phyloP scores from a whole-genome alignment of 768 basidiomycete genomes.

The Sarcodon sp. region DNA sequence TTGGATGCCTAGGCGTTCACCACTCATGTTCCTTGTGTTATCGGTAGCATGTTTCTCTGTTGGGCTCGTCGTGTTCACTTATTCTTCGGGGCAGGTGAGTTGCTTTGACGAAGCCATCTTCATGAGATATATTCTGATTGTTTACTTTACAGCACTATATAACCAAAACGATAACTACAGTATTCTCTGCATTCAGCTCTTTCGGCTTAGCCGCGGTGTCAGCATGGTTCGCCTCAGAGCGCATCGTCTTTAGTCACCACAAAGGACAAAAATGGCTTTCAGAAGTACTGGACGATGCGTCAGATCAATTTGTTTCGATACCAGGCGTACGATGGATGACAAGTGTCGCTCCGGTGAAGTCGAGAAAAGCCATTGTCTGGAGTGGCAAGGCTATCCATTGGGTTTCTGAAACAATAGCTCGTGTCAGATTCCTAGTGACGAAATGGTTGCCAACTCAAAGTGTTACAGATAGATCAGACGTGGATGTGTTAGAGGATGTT shows the following conservation, averaged over 20 bases:
- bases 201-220: constrained; percentile 63
- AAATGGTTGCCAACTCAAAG: background rate
- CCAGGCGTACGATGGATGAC: constrained; percentile 4
- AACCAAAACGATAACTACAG: constrained; percentile 62
- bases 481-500: background rate
- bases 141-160: constrained; percentile 30
- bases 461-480: background rate
- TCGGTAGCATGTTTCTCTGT: constrained; percentile 77
- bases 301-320: constrained; percentile 11
- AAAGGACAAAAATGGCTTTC: constrained; percentile 59
- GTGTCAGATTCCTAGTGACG: background rate
- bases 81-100: constrained; percentile 54
- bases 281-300: constrained; percentile 38
- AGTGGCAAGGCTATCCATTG: background rate
- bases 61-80: constrained; percentile 66
- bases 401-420: background rate
- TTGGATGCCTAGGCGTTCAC: constrained; percentile 30
- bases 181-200: constrained; percentile 63
- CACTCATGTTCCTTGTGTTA: constrained; percentile 72
- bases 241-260: constrained; percentile 49
- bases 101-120: constrained; percentile 6
- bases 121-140: background rate
- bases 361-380: background rate
- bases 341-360: background rate
- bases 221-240: constrained; percentile 62